These are phyloP conservation scores for Ganoderma sinense DNA, from an alignment of 1,284 basidiomycete genomes.

Conservation along the genomic window DNA sequence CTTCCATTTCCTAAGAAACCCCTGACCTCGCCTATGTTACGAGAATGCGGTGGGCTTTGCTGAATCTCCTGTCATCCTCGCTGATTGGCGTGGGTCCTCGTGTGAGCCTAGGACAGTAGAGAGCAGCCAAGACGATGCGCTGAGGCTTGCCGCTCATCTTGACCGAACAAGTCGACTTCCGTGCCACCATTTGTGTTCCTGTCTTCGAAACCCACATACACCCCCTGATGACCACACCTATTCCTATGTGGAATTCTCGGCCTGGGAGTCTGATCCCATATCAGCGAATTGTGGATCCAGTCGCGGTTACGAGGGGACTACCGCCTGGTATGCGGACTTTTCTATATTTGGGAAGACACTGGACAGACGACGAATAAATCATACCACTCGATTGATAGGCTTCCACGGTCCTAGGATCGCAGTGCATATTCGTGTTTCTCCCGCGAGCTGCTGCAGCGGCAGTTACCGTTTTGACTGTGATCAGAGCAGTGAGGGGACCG, in stretches of 20 bases:
- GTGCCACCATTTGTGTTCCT: not conserved
- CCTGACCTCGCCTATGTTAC: not conserved
- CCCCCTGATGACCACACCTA: not conserved
- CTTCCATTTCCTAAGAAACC: slow-evolving; percentile 1
- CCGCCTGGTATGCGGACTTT: not conserved
- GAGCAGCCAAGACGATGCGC: not conserved
- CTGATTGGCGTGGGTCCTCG: slow-evolving; percentile 3
- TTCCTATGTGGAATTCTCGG: not conserved
- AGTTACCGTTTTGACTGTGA: not conserved
- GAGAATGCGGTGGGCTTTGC: not conserved
- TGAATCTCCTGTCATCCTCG: not conserved
- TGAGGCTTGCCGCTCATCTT: not conserved
- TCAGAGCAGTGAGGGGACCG: not conserved
- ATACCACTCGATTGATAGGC: not conserved
- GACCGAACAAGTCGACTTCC: not conserved
- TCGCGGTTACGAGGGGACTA: not conserved
- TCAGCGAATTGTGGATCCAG: slow-evolving; percentile 5
- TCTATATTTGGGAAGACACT: not conserved
- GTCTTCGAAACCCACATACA: slow-evolving; percentile 3
- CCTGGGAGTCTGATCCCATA: not conserved
- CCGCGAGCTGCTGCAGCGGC: not conserved
- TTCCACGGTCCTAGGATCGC: not conserved
- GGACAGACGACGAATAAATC: not conserved
- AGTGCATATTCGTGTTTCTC: not conserved
- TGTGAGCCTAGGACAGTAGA: not conserved